phyloP scores from a whole-genome alignment of 2,329 filamentous ascomycete species.

The Fusarium drepaniforme region DNA sequence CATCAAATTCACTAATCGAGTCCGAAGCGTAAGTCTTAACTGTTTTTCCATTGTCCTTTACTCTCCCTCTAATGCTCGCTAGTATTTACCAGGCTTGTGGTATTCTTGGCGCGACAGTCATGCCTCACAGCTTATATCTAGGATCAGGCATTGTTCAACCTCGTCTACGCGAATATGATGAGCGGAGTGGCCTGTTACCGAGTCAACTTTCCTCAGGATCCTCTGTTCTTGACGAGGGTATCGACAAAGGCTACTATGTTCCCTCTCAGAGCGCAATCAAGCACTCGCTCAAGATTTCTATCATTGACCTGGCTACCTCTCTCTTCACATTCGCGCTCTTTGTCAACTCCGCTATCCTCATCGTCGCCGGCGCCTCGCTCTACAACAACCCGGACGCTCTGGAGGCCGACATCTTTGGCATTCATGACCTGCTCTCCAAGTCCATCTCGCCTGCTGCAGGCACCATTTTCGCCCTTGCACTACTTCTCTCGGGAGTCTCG shows the following conservation, averaged over 20 bases:
- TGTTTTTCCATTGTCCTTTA: not conserved
- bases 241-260: conserved; percentile 71
- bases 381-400: conserved; percentile 72
- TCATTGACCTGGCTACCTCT: conserved; percentile 76
- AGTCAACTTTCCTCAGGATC: not conserved
- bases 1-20: conserved; percentile 69
- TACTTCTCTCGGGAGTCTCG: conserved; percentile 83
- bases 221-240: not conserved
- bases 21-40: conserved; percentile 60
- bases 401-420: conserved; percentile 84
- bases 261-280: conserved; percentile 81
- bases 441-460: conserved; percentile 82
- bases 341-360: conserved; percentile 85
- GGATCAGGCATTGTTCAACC: conserved; percentile 78
- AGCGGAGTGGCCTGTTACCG: conserved; percentile 63
- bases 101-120: conserved; percentile 81
- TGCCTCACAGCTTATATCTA: conserved; percentile 77
- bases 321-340: conserved; percentile 88
- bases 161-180: conserved; percentile 73
- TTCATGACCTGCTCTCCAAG: conserved; percentile 77
- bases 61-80: conserved; percentile 27
- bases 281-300: conserved; percentile 79
- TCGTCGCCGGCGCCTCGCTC: conserved; percentile 83
- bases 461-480: conserved; percentile 84
- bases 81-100: conserved; percentile 77